These are phyloP conservation scores for Pichia norvegensis DNA, from an alignment of 1,139 yeast genomes.

Conservation along the genomic window DNA sequence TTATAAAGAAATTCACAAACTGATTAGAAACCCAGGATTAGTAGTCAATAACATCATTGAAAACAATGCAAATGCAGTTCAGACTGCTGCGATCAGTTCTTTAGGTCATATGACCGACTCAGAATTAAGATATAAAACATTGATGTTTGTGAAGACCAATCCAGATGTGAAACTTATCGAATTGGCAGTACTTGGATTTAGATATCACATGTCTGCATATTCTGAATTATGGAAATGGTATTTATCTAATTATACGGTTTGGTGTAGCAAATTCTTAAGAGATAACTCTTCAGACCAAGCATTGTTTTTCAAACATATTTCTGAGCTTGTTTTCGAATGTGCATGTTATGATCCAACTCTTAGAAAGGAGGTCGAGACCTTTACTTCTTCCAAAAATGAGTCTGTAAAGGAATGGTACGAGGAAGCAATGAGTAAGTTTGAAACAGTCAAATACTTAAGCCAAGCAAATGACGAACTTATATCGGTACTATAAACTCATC, in stretches of 20 bases:
- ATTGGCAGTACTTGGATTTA: constrained; percentile 45
- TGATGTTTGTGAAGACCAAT: constrained; percentile 49
- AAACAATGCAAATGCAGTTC: constrained; percentile 30
- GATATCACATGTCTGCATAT: constrained; percentile 26
- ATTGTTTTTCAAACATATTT: constrained; percentile 19
- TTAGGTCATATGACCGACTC: constrained; percentile 40
- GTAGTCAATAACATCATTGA: constrained; percentile 28
- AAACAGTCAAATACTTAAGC: constrained; percentile 16
- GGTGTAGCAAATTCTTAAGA: constrained; percentile 37
- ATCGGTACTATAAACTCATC: constrained; percentile 3
- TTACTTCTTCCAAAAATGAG: constrained; percentile 10
- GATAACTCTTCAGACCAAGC: constrained; percentile 17
- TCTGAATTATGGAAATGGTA: constrained; percentile 48
- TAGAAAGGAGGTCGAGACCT: constrained; percentile 17
- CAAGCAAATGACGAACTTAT: constrained; percentile 18
- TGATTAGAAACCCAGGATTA: constrained; percentile 42
- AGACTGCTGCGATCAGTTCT: constrained; percentile 47
- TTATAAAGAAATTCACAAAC: constrained; percentile 48
- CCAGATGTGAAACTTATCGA: constrained; percentile 49
- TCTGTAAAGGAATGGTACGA: constrained; percentile 18
- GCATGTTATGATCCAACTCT: constrained; percentile 19
- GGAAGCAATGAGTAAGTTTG: constrained; percentile 15
- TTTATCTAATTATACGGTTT: constrained; percentile 40
- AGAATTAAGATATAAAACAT: constrained; percentile 43
- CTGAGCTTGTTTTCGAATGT: constrained; percentile 23